Evolutionary conservation across 2,329 filamentous ascomycete genomes (phyloP), one percentile per base, ranked within the genome.

Genomic region (Plenodomus tracheiphilus): DNA sequence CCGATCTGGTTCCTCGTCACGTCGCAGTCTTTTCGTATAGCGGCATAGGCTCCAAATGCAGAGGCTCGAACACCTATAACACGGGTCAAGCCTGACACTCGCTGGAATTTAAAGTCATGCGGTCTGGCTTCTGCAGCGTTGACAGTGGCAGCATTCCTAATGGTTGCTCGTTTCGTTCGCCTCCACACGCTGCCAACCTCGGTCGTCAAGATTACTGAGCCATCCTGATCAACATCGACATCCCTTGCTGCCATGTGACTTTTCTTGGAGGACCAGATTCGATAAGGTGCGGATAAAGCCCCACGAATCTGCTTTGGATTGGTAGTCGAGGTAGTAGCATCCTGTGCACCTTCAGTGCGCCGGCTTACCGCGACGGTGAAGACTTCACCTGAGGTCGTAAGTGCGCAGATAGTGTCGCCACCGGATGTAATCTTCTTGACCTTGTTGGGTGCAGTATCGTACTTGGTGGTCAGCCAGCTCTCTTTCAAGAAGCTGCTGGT

Each of bases 21-120:
- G 65, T 92, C 85, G 54, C 86, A 90, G 62, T 97, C 92, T 64
- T 88, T 87, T 39, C 94, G 85, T 39, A 96, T 82, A 2, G 91
- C 91, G 28, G 91, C 89, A 75, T 93, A 97, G 0, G 93, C 89
- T 4, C 94, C 94, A 72, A 89, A 96, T 0, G 87, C 84, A 28
- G 94, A 97, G 60, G 91, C 93, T 57, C 91, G 83, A 7, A 97
- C 92, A 3, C 86, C 86, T 25, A 88, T 81, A 13, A 95, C 90
- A 30, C 91, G 86, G 1, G 91, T 96, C 47, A 99, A 83, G 36
- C 89, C 91, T 1, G 94, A 88, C 8, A 99, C 85, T 48, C 94
- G 86, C 62, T 93, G 86, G 60, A 97, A 99, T 69, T 99, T 99
- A 77, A 95, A 96, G 66, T 96, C 91, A 59, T 95, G 96, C 11